phyloP scores from a whole-genome alignment of 495 filamentous ascomycete species.

The Lasiosphaeria ovina region DNA sequence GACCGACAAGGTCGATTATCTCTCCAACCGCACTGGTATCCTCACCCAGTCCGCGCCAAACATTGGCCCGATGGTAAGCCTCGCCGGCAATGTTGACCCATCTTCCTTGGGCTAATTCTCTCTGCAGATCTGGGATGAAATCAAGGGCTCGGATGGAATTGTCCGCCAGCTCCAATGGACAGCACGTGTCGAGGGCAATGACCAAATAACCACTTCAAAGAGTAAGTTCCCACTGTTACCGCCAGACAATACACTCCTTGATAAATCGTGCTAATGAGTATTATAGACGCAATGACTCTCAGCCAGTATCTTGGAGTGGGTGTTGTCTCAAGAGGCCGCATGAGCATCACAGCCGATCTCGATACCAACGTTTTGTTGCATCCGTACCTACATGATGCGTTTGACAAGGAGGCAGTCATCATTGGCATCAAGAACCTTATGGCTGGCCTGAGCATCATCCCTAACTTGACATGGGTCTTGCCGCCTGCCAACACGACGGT shows the following conservation, averaged over 20 bases:
- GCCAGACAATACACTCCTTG: not conserved
- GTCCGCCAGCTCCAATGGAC: conserved; percentile 65
- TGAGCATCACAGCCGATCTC: conserved; percentile 55
- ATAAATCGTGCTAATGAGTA: conserved; percentile 9
- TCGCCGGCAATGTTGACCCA: not conserved
- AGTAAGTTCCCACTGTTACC: conserved; percentile 22
- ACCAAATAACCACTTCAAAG: conserved; percentile 33
- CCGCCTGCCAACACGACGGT: conserved; percentile 54
- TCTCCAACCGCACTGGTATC: conserved; percentile 54
- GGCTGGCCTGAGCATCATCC: conserved; percentile 50
- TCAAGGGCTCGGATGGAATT: conserved; percentile 59
- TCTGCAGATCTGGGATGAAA: conserved; percentile 51
- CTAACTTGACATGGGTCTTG: conserved; percentile 53
- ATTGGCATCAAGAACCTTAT: conserved; percentile 60
- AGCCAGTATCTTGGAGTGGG: conserved; percentile 66
- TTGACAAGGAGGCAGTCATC: conserved; percentile 52
- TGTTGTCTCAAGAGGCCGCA: conserved; percentile 57
- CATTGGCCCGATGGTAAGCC: conserved; percentile 56
- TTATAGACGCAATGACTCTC: conserved; percentile 54
- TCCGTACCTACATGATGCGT: conserved; percentile 52
- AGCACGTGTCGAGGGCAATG: conserved; percentile 56
- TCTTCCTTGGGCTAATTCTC: conserved; percentile 15
- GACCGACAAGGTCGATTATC: conserved; percentile 27
- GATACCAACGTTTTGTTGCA: conserved; percentile 51
- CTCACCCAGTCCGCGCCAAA: conserved; percentile 68